Base-by-base conservation (phyloP, 1,284 basidiomycete genomes). In the Sporisorium reilianum region DNA sequence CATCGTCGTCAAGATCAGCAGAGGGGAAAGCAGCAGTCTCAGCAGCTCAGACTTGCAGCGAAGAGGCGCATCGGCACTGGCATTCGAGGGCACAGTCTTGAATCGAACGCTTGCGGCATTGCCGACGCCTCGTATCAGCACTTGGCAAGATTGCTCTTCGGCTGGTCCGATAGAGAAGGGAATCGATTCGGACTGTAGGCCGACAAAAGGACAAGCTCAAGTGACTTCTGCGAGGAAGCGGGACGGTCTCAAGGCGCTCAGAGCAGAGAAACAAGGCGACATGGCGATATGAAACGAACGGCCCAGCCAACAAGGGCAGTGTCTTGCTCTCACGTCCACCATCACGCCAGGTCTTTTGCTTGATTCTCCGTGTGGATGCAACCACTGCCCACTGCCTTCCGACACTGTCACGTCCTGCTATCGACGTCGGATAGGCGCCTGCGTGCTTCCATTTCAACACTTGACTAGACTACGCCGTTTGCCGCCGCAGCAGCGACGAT, bases 111-210 rank as follows among this genome's bases (percentile, higher is more conserved):
- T 30, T 28, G n/a, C 46, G 46, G 46, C 20, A 11, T 48, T 28
- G 46, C 46, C 46, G 46, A 48, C 28, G 28, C 26, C n/a, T n/a
- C n/a, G 16, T 14, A 18, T 38, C 18, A 7, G 45, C 45, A n/a
- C 26, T 46, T 12, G 5, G 45, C 45, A 46, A 18, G 25, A 28
- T 46, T n/a, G 22, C 46, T 30, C 18, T 20, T 48, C 46, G 46
- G 46, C 46, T 48, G 28, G 46, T 30, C 46, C 46, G 46, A 30
- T 10, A 48, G 26, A n/a, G n/a, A 18, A 30, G 46, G 2, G n/a
- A 12, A 30, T 20, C 28, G n/a, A 1, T 6, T 41, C 1, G 28
- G n/a, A n/a, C n/a, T n/a, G n/a, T n/a, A n/a, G n/a, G n/a, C n/a
- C n/a, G n/a, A n/a, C n/a, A n/a, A n/a, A n/a, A n/a, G n/a, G n/a